Base-by-base conservation (phyloP, 352 stramenopile species). In the Globisporangium carolinianum region DNA sequence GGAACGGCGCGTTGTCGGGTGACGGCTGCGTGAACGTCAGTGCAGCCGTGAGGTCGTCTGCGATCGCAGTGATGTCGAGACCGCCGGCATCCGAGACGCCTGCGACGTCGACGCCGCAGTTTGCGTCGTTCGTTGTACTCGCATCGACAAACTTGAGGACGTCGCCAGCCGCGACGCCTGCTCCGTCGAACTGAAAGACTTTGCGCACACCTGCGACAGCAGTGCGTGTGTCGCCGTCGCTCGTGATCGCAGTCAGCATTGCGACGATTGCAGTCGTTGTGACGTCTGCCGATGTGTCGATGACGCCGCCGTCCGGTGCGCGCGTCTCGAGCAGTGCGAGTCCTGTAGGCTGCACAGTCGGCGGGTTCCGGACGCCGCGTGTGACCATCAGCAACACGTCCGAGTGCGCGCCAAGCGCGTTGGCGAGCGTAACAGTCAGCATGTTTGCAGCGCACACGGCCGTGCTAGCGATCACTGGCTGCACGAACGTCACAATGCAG, bases 141-240 rank as follows among this genome's bases (percentile, higher is more conserved):
- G 62, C 49, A 56, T 87, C 76, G 2, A 89, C 72, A 38, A 87
- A 89, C 36, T 89, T 89, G 17, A 89, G 52, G 0, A 82, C 58
- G 42, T 89, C 79, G 6, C 57, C 58, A n/a, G 50, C 14, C 8
- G 59, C 62, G 10, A 87, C 54, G 32, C 65, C 62, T 24, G 63
- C 66, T 18, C 79, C 79, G 36, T 80, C 55, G 45, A 87, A 86
- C 1, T 32, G 12, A 53, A 89, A 87, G 7, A 6, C 57, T 51
- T 87, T 89, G 6, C 46, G 38, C 5, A 83, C 66, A 10, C 72
- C 75, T 15, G 73, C 72, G 3, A 89, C 70, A 3, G 79, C 75
- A 3, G 79, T 72, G 11, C 83, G 68, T 38, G 60, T 62, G 47
- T 89, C 73, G 1, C 73, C 75, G 6, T 58, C 37, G 56, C 66